A percentile compares a stretch with the other conserved stretches of the same genome.
phyloP scores from a whole-genome alignment of 805 yeast species.

The Suhomyces canberraensis region DNA sequence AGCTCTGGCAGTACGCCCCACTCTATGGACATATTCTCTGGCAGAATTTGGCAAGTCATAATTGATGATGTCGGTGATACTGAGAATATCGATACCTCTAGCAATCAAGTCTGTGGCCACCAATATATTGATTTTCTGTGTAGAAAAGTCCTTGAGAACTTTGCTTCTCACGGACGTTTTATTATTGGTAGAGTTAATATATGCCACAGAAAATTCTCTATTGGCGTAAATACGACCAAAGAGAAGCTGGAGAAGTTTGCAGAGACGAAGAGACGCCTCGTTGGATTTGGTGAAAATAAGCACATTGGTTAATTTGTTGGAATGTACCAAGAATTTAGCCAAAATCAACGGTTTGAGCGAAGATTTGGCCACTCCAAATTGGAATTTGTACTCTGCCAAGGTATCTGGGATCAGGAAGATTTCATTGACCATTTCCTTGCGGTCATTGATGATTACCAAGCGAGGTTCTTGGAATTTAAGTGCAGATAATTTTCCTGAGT shows the following conservation, averaged over 20 bases:
- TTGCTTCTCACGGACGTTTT: slow-evolving; percentile 48
- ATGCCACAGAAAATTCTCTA: slow-evolving; percentile 26
- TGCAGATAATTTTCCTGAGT: slow-evolving; percentile 78
- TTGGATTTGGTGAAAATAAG: slow-evolving; percentile 73
- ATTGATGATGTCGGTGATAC: slow-evolving; percentile 73
- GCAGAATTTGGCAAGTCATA: slow-evolving; percentile 88
- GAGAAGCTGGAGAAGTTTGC: slow-evolving; percentile 54
- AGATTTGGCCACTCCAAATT: slow-evolving; percentile 34
- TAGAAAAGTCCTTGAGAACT: slow-evolving; percentile 57
- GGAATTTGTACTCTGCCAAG: slow-evolving; percentile 44
- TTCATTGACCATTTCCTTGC: slow-evolving; percentile 45
- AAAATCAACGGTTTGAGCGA: slow-evolving; percentile 73
- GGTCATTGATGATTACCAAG: slow-evolving; percentile 67
- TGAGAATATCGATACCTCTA: slow-evolving; percentile 85
- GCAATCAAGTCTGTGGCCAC: slow-evolving; percentile 90
- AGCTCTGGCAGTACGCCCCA: slow-evolving; percentile 97
- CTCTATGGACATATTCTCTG: slow-evolving; percentile 91
- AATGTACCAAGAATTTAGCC: slow-evolving; percentile 47
- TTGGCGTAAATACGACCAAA: slow-evolving; percentile 17
- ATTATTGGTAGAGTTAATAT: slow-evolving; percentile 59
- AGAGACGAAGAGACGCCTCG: slow-evolving; percentile 80
- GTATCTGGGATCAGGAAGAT: slow-evolving; percentile 59
- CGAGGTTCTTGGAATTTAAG: slow-evolving; percentile 71
- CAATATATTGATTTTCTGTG: slow-evolving; percentile 50
- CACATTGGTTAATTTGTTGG: slow-evolving; percentile 36